Conservation (phyloP, 306 rosid genomes). For the Dryas alaskensis region DNA sequence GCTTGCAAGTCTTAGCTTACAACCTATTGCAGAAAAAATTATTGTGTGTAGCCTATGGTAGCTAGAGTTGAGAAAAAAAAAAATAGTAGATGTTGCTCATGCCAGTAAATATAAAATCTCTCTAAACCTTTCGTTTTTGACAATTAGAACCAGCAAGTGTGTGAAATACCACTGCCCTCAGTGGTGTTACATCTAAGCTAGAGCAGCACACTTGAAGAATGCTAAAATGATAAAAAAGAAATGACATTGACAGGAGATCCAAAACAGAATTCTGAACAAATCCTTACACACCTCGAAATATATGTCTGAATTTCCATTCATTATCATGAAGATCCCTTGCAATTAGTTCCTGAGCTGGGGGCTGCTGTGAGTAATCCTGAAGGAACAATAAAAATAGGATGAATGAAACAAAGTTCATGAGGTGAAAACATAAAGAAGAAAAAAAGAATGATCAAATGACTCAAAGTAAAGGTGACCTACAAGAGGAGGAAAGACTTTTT, state of each 20-base stretch:
- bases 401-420: not conserved
- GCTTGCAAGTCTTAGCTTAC: too few species aligned
- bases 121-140: not conserved
- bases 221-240: not conserved
- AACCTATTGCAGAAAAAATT: too few species aligned
- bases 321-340: conserved; percentile 77
- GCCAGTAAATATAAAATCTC: not conserved
- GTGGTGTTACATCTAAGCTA: conserved; percentile 2
- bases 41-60: too few species aligned
- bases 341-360: conserved; percentile 69
- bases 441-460: not conserved
- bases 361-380: conserved; percentile 71
- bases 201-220: not conserved
- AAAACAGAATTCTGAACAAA: not conserved
- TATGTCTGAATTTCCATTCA: conserved; percentile 74
- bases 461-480: conserved; percentile 36
- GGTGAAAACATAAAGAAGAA: not conserved
- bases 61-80: not conserved
- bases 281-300: conserved; percentile 51
- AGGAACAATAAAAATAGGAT: conserved; percentile 17
- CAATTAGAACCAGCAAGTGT: not conserved
- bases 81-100: not conserved
- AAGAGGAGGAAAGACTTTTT: conserved; percentile 79
- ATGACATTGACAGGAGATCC: not conserved
- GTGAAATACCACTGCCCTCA: not conserved